Evolutionary conservation across 306 rosid species (phyloP).

Genomic region (Trichosanthes truncata): DNA sequence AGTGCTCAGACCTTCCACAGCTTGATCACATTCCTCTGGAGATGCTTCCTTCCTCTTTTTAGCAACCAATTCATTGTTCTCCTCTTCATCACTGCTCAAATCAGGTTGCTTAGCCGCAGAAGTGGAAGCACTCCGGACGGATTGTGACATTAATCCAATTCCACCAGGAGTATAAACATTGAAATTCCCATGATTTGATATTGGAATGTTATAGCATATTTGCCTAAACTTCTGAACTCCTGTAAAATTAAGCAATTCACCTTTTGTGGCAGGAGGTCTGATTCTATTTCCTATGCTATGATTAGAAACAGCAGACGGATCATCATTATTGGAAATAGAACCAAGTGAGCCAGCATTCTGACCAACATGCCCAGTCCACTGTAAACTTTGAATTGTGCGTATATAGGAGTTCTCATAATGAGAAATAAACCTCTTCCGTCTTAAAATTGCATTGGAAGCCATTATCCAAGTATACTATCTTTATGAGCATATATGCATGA

Average conservation of each 20-base stretch:
- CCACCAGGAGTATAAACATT: constrained; percentile 19
- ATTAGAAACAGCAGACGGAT: neutral
- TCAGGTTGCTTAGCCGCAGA: constrained; percentile 39
- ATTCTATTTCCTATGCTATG: neutral
- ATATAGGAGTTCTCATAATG: constrained; percentile 19
- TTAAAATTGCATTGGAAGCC: constrained; percentile 55
- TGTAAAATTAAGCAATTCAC: constrained; percentile 10
- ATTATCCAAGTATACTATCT: constrained; percentile 17
- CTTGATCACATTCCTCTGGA: constrained; percentile 92
- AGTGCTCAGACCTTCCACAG: constrained; percentile 69
- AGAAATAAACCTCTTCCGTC: constrained; percentile 35
- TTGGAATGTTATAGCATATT: constrained; percentile 6
- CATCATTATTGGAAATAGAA: neutral
- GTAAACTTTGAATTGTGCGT: constrained; percentile 25
- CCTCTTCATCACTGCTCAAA: constrained; percentile 21
- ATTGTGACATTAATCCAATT: constrained; percentile 30
- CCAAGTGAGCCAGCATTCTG: constrained; percentile 18
- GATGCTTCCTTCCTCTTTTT: constrained; percentile 71
- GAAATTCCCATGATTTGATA: constrained; percentile 12
- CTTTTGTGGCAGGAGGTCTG: constrained; percentile 6
- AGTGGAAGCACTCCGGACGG: constrained; percentile 32
- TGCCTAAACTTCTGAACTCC: constrained; percentile 17
- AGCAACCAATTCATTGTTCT: constrained; percentile 24
- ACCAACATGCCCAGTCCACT: constrained; percentile 15
- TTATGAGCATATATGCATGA: constrained; percentile 4